phyloP scores from a whole-genome alignment of 23 red algal species.

The Gracilaria domingensis region DNA sequence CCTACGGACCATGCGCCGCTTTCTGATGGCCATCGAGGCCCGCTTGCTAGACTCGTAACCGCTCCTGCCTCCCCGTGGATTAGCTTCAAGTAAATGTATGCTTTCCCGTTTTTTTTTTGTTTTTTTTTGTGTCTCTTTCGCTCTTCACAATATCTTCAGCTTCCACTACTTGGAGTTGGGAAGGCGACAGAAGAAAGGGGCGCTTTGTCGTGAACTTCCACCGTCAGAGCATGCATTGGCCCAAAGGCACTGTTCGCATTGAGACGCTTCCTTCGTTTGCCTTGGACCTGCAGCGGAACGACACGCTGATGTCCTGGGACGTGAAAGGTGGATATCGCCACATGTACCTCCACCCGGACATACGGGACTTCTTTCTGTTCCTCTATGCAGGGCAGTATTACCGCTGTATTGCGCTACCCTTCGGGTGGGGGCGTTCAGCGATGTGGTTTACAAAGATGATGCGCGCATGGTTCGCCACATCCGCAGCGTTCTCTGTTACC shows the following conservation, averaged over 20 bases:
- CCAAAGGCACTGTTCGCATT: not conserved
- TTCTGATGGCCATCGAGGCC: too few species aligned
- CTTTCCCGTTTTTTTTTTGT: too few species aligned
- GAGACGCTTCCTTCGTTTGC: slow-evolving; percentile 29
- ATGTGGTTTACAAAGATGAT: slow-evolving; percentile 21
- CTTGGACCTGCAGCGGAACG: slow-evolving; percentile 11
- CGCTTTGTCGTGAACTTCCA: slow-evolving; percentile 31
- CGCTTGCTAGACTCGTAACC: too few species aligned
- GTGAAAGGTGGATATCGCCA: slow-evolving; percentile 26
- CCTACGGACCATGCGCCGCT: too few species aligned
- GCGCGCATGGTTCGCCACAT: slow-evolving; percentile 18
- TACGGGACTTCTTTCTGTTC: slow-evolving; percentile 34
- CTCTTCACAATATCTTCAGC: slow-evolving; percentile 30
- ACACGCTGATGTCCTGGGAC: slow-evolving; percentile 15
- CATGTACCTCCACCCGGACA: too few species aligned
- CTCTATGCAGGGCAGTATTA: slow-evolving; percentile 3
- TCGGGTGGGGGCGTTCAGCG: slow-evolving; percentile 29
- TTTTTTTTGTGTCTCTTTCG: too few species aligned
- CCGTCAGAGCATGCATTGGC: slow-evolving; percentile 32
- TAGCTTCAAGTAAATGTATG: too few species aligned
- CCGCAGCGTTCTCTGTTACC: not conserved
- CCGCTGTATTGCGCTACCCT: slow-evolving; percentile 43
- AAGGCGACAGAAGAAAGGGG: slow-evolving; percentile 16
- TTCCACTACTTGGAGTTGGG: not conserved
- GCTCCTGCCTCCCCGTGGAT: too few species aligned